Evolutionary conservation across 1,284 basidiomycete genomes (phyloP), one percentile per base, ranked within the genome.

Genomic region (Calocybe gambosa): DNA sequence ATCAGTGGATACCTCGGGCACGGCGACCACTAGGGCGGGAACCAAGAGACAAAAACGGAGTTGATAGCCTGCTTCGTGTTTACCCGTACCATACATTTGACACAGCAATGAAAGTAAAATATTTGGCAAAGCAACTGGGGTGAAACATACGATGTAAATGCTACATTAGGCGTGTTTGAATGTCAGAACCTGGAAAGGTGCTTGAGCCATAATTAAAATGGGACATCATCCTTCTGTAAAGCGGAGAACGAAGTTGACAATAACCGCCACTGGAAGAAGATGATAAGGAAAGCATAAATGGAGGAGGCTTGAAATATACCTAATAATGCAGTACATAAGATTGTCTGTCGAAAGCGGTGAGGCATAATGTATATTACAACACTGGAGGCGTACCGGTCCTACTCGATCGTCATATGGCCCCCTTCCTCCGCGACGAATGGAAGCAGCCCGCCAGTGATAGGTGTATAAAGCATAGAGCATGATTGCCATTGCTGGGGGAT

Each of bases 361-460:
- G 31, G 13, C 13, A 12, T 49, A n/a, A 43, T 50, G 38, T 46
- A 42, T 37, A 45, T n/a, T 40, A 47, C 18, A 46, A 47, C 48
- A 50, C 10, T 18, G 10, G 23, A 43, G 21, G 29, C 70, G 50
- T 57, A 75, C 71, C 33, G 68, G 68, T 23, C 94, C 94, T 45
- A 98, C 67, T 47, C 96, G 81, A 70, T 99, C 95, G 60, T 99
- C 96, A 67, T 99, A 99, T 1, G 95, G 94, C 18, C 93, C 95
- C 44, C 89, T 82, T 10, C 93, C 92, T 39, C 94, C 88, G 48
- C 83, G 78, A 42, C 94, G 82, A 62, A 99, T 99, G 18, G 93
- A 92, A 23, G 82, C 77, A 12, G 95, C 96, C 57, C 95, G 84
- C 90, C 93, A 94, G 66, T 98, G 94, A 65, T 94, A 98, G 36